Evolutionary conservation across 768 basidiomycete species (phyloP).

Genomic region (Tylopilus sp.): DNA sequence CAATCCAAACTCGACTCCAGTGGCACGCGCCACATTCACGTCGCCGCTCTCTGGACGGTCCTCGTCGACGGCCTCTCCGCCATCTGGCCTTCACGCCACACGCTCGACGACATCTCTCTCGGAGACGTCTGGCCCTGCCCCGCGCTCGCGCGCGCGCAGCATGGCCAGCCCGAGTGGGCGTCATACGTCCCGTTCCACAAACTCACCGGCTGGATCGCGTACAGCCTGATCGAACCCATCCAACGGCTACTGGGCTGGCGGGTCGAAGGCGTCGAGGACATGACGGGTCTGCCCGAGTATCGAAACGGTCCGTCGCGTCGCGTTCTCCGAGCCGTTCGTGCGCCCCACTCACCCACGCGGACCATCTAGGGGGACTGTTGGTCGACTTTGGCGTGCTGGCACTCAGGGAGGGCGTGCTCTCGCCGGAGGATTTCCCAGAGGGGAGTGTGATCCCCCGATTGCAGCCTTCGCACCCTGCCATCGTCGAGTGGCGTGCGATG

Average conservation of each 20-base stretch:
- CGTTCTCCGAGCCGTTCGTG: not conserved
- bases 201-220: constrained; percentile 90
- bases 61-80: constrained; percentile 79
- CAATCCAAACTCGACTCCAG: constrained; percentile 44
- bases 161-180: constrained; percentile 46
- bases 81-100: constrained; percentile 83
- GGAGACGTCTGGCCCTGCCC: constrained; percentile 95
- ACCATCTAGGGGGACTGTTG: constrained; percentile 71
- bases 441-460: constrained; percentile 50
- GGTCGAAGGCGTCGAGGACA: constrained; percentile 75
- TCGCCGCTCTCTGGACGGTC: constrained; percentile 76
- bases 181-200: constrained; percentile 94
- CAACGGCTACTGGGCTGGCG: constrained; percentile 75
- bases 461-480: constrained; percentile 77
- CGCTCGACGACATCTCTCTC: constrained; percentile 64
- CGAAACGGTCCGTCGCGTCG: constrained; percentile 58
- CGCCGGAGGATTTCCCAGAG: constrained; percentile 41
- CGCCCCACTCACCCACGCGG: not conserved
- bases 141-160: constrained; percentile 39
- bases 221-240: constrained; percentile 83
- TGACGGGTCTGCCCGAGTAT: constrained; percentile 95
- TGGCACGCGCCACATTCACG: constrained; percentile 50
- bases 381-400: constrained; percentile 79
- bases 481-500: constrained; percentile 95
- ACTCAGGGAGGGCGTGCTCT: constrained; percentile 55